These are phyloP conservation scores for Geotrichum klebahnii DNA, from an alignment of 1,139 yeast genomes.

Conservation along the genomic window DNA sequence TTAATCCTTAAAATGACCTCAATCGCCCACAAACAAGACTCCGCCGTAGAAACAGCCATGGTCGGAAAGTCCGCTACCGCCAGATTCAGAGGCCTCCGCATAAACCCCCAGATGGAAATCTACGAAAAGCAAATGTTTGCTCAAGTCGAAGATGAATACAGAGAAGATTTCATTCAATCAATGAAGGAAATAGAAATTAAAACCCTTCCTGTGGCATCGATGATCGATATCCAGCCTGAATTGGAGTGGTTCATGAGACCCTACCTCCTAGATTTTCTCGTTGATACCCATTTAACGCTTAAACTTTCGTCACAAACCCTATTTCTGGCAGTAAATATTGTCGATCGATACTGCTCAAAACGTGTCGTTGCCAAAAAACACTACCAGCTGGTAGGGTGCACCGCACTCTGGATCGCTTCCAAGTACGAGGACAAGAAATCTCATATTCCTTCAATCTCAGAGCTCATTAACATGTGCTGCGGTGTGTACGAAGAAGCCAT, in stretches of 20 bases:
- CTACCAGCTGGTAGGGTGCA: slow-evolving; percentile 87
- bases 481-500: slow-evolving; percentile 82
- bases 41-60: slow-evolving; percentile 12
- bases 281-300: slow-evolving; percentile 77
- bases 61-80: slow-evolving; percentile 16
- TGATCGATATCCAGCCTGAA: slow-evolving; percentile 93
- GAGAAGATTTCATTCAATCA: slow-evolving; percentile 38
- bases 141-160: slow-evolving; percentile 35
- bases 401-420: slow-evolving; percentile 93
- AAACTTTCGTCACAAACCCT: slow-evolving; percentile 78
- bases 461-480: slow-evolving; percentile 73
- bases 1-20: slow-evolving; percentile 5
- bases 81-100: slow-evolving; percentile 11
- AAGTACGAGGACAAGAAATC: slow-evolving; percentile 90
- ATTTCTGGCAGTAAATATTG: slow-evolving; percentile 72
- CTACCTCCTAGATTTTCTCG: slow-evolving; percentile 71
- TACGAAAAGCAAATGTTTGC: slow-evolving; percentile 16
- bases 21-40: neutral
- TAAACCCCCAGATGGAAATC: slow-evolving; percentile 16
- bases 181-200: slow-evolving; percentile 35
- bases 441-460: slow-evolving; percentile 76
- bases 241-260: slow-evolving; percentile 94
- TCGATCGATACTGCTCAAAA: slow-evolving; percentile 89
- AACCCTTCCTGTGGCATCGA: slow-evolving; percentile 42
- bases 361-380: slow-evolving; percentile 89